Evolutionary conservation across 768 basidiomycete genomes (phyloP).

Genomic region (Tylopilus vinaceipallidus): DNA sequence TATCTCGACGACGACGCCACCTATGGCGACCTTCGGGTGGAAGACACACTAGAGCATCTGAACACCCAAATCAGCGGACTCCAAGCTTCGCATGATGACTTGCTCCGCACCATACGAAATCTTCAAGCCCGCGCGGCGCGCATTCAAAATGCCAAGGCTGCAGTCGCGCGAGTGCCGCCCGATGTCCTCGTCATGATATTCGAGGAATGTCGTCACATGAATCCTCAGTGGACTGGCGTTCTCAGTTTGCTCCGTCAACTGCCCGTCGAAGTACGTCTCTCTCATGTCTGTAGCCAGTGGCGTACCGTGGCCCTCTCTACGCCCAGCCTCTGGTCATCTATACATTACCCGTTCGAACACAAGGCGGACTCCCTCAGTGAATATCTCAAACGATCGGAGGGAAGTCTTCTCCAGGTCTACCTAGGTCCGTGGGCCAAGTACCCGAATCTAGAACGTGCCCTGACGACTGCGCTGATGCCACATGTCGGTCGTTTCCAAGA

Average conservation of each 20-base stretch:
- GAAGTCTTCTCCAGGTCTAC: slow-evolving; percentile 31
- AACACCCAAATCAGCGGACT: slow-evolving; percentile 24
- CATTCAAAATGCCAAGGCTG: slow-evolving; percentile 29
- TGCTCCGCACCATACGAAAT: slow-evolving; percentile 23
- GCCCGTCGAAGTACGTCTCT: slow-evolving; percentile 34
- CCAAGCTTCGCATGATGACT: slow-evolving; percentile 29
- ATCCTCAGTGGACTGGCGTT: slow-evolving; percentile 33
- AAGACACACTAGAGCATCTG: slow-evolving; percentile 29
- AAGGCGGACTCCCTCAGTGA: slow-evolving; percentile 29
- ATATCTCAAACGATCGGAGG: slow-evolving; percentile 34
- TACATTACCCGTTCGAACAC: slow-evolving; percentile 31
- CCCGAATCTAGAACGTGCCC: slow-evolving; percentile 24
- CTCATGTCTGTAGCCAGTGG: slow-evolving; percentile 36
- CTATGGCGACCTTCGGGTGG: not conserved
- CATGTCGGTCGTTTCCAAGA: slow-evolving; percentile 30
- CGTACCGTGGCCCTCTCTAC: slow-evolving; percentile 33
- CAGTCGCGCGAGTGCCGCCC: slow-evolving; percentile 31
- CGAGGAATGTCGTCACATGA: slow-evolving; percentile 31
- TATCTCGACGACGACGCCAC: slow-evolving; percentile 22
- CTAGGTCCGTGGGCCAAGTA: slow-evolving; percentile 34
- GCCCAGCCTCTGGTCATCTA: slow-evolving; percentile 35
- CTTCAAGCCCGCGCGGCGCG: slow-evolving; percentile 31
- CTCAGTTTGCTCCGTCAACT: slow-evolving; percentile 32
- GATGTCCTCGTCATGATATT: slow-evolving; percentile 34
- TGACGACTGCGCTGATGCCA: slow-evolving; percentile 28